A percentile compares a stretch with the other conserved stretches of the same genome.
phyloP scores from a whole-genome alignment of 805 yeast species.

The Lipomyces yamanashiensis region DNA sequence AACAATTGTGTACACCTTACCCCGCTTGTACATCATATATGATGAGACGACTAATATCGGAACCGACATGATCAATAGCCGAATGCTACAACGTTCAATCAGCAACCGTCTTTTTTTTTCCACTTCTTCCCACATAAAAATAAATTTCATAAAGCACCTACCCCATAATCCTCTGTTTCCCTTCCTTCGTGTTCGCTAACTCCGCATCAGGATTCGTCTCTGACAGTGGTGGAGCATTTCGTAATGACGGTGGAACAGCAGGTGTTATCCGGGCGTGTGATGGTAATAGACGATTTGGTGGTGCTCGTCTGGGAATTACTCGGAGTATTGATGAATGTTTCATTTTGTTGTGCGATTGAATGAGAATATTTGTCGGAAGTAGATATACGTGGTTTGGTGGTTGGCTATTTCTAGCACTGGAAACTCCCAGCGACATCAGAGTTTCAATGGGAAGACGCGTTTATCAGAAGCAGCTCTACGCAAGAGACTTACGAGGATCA shows the following conservation, averaged over 20 bases:
- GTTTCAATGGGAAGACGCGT: no score
- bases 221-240: background rate
- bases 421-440: no score
- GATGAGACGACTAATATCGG: slow-evolving; percentile 28
- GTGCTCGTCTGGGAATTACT: background rate
- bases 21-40: slow-evolving; percentile 27
- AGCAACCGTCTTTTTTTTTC: background rate
- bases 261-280: slow-evolving; percentile 2
- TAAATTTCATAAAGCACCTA: background rate
- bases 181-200: background rate
- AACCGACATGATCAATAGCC: slow-evolving; percentile 30
- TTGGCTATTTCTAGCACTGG: no score
- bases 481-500: no score
- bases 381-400: background rate
- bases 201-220: background rate
- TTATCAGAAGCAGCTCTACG: no score
- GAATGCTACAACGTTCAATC: slow-evolving; percentile 3
- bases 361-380: background rate
- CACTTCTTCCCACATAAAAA: background rate
- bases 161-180: background rate
- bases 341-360: background rate
- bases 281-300: background rate
- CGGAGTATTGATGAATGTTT: background rate
- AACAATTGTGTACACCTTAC: slow-evolving; percentile 7
- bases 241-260: slow-evolving; percentile 18